Evolutionary conservation across 1,284 basidiomycete species (phyloP), one percentile per base, ranked within the genome.

Genomic region (Baeospora myosura): DNA sequence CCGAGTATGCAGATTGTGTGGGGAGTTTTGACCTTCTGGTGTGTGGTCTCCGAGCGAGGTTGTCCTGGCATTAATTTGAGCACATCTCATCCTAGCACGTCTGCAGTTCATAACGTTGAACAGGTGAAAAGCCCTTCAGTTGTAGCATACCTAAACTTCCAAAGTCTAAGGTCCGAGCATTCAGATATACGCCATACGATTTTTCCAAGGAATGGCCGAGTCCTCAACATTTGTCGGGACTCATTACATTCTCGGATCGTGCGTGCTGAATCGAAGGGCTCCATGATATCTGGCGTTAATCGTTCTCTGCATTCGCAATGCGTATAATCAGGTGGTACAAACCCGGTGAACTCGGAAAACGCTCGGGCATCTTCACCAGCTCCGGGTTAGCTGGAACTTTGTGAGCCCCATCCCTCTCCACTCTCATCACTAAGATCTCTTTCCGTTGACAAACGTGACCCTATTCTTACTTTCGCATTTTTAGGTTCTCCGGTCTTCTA

Each of bases 181-280:
- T 29, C 43, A 87, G 72, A 66, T 88, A 38, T 82, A 81, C 56
- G 80, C 67, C 21, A 82, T 87, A 43, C 71, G 83, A 2, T 87
- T 88, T 57, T 70, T 88, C 42, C 81, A 86, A 57, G 86, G 81
- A 5, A 65, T 86, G 44, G 74, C 76, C 3, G 84, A 88, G 57
- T 72, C 79, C 0, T 84, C 80, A 4, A 84, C 81, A 0, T 86
- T 85, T 55, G 79, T 81, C 5, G 81, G 83, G n/a, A 75, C 78
- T 18, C 84, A 81, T 49, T 84, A 83, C 55, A 66, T 87, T 40
- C 71, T 86, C 22, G 81, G 83, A 41, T 78, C 78, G 71, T 81
- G 51, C 38, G 73, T 64, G 4, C 12, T 22, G 0, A 17, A 31
- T 20, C 18, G 8, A 2, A 34, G 18, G 5, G 16, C 5, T 7